Conservation (phyloP, 257 asterid species). For the Perilla frutescens region DNA sequence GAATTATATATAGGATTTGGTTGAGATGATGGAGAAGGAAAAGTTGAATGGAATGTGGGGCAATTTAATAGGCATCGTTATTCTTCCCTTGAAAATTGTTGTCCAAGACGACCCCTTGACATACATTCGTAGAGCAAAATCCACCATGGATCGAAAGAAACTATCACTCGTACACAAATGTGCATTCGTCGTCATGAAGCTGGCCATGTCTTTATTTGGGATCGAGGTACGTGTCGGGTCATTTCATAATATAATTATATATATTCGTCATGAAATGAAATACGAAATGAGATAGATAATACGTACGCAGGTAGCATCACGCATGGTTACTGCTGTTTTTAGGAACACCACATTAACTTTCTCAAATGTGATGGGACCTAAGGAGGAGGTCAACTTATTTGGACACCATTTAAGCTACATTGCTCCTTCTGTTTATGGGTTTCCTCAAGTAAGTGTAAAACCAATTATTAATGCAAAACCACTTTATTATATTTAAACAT, state of each 20-base stretch:
- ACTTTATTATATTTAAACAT: too few relatives aligned
- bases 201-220: slow-evolving; percentile 42
- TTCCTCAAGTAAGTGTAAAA: slow-evolving; percentile 42
- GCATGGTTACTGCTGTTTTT: background rate
- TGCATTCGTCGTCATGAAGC: slow-evolving; percentile 23
- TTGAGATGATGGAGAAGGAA: slow-evolving; percentile 51
- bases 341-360: slow-evolving; percentile 8
- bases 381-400: slow-evolving; percentile 11
- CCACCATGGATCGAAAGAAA: slow-evolving; percentile 54
- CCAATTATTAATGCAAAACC: background rate
- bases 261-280: background rate
- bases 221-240: slow-evolving; percentile 37
- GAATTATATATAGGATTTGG: slow-evolving; percentile 40
- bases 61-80: slow-evolving; percentile 41
- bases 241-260: background rate
- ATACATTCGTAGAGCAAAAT: slow-evolving; percentile 49
- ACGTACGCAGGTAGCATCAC: background rate
- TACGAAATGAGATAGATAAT: background rate
- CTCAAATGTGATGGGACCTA: slow-evolving; percentile 24
- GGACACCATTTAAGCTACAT: slow-evolving; percentile 23
- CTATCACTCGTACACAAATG: slow-evolving; percentile 49
- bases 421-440: slow-evolving; percentile 50
- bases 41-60: slow-evolving; percentile 52
- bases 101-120: slow-evolving; percentile 48
- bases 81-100: slow-evolving; percentile 41